Percentiles rank a stretch among this genome's conserved stretches.
Conservation (phyloP, 768 basidiomycete genomes). For the Leccinum rimulosum region DNA sequence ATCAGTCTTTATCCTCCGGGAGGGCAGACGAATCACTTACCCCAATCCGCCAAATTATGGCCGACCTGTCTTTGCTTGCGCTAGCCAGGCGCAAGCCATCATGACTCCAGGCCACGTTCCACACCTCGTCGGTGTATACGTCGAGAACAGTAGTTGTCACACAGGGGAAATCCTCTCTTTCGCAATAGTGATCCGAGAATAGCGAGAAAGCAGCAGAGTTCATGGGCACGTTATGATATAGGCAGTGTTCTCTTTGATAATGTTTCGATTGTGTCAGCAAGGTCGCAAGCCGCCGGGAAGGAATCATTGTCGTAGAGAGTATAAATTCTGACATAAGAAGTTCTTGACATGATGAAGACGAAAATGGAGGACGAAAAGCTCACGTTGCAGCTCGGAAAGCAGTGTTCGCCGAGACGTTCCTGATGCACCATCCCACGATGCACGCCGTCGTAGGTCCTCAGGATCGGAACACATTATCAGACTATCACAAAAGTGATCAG, state of each 20-base stretch:
- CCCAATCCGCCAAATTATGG: conserved; percentile 85
- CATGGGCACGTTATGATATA: conserved; percentile 79
- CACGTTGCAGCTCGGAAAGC: conserved; percentile 81
- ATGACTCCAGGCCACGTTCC: conserved; percentile 95
- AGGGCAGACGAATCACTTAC: conserved; percentile 45
- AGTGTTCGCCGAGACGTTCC: conserved; percentile 76
- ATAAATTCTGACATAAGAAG: conserved; percentile 62
- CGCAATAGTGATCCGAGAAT: conserved; percentile 83
- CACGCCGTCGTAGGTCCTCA: conserved; percentile 76
- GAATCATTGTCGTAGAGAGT: conserved; percentile 90
- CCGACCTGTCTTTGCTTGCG: conserved; percentile 82
- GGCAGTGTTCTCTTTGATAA: conserved; percentile 76
- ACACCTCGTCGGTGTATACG: conserved; percentile 91
- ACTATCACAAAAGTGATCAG: conserved; percentile 40
- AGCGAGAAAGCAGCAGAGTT: conserved; percentile 67
- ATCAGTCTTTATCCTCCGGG: conserved; percentile 5
- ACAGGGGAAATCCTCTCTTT: conserved; percentile 77
- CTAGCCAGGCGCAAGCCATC: conserved; percentile 82
- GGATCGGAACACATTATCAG: conserved; percentile 90
- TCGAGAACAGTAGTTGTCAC: conserved; percentile 82
- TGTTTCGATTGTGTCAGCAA: conserved; percentile 82
- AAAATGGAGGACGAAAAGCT: conserved; percentile 17
- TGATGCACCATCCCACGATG: conserved; percentile 86
- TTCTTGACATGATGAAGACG: neutral
- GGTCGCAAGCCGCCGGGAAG: conserved; percentile 80